phyloP scores from a whole-genome alignment of 2,329 filamentous ascomycete species.

The Neurospora crassa region DNA sequence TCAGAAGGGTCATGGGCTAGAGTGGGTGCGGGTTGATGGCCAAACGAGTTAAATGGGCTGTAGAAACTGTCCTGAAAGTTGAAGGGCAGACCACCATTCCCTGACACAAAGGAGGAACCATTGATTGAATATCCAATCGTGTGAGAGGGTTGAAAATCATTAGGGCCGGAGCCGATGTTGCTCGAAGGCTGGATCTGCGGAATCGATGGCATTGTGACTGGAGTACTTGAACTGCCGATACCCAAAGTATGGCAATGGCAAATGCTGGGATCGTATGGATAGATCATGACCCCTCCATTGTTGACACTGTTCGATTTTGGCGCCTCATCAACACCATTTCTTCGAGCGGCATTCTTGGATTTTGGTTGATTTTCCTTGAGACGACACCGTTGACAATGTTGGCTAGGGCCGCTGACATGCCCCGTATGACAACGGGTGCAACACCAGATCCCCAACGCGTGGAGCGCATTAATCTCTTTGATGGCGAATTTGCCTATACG shows the following conservation, averaged over 20 bases:
- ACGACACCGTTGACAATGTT: too few relatives aligned
- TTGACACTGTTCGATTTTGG: not conserved
- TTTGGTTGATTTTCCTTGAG: too few relatives aligned
- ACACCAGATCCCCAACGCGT: not conserved
- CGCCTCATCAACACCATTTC: not conserved
- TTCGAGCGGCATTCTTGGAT: too few relatives aligned
- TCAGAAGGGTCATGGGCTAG: not conserved
- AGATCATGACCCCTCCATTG: not conserved
- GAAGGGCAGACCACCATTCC: not conserved
- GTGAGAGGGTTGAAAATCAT: not conserved
- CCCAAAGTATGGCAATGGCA: not conserved
- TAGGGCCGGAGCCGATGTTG: too few relatives aligned
- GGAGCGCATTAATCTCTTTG: not conserved
- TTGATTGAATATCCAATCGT: not conserved
- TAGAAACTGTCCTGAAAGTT: not conserved
- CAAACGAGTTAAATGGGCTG: not conserved
- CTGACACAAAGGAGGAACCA: not conserved
- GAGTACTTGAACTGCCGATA: not conserved
- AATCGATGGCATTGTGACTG: not conserved
- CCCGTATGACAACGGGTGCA: not conserved
- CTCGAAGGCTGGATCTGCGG: not conserved
- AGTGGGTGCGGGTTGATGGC: not conserved
- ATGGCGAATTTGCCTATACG: fast-evolving
- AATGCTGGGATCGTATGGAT: not conserved
- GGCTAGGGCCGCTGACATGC: not conserved